Base-by-base conservation (phyloP, 1,284 basidiomycete species). In the Pascua sp. region DNA sequence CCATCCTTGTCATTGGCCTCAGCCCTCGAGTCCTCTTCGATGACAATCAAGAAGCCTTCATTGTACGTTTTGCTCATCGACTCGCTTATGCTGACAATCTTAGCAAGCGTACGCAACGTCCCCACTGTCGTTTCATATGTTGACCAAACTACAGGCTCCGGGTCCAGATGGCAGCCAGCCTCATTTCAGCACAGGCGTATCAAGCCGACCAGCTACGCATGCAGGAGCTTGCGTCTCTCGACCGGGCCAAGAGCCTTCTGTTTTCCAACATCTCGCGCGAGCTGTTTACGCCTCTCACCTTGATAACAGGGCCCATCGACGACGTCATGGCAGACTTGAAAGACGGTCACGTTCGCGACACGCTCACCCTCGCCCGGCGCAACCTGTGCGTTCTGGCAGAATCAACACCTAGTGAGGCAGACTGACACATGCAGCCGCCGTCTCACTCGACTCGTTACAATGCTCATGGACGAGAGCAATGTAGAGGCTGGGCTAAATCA, bases 211-310 rank as follows among this genome's bases (percentile, higher is more conserved):
- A 59, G 16, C 59, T 67, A 18, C 69, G 75, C 8, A 69, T 77
- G 1, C 74, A 79, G 15, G 77, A 79, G 40, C 69, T 79, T 8
- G 72, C 76, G 10, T 67, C 69, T 2, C 64, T 81, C n/a, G 78
- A 80, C 48, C 61, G 75, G 15, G 77, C 77, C 4, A 78, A 76
- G 62, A 71, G 64, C 18, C 39, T 68, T 38, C 63, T 77, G 36
- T 73, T 76, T 62, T 71, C 71, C n/a, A 75, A 74, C 54, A 67
- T 78, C 49, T 70, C 67, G 5, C 77, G 77, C 61, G 76, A 79
- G 57, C 63, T 78, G 1, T 49, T 77, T 2, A 79, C 77, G 4
- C 79, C 79, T 0, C 62, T 79, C 2, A 76, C 76, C 0, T 63
- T 80, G 5, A 73, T 79, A n/a, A 56, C 69, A 15, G 73, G 71